Conservation (phyloP, 257 asterid genomes). For the Solanum sejunctum region DNA sequence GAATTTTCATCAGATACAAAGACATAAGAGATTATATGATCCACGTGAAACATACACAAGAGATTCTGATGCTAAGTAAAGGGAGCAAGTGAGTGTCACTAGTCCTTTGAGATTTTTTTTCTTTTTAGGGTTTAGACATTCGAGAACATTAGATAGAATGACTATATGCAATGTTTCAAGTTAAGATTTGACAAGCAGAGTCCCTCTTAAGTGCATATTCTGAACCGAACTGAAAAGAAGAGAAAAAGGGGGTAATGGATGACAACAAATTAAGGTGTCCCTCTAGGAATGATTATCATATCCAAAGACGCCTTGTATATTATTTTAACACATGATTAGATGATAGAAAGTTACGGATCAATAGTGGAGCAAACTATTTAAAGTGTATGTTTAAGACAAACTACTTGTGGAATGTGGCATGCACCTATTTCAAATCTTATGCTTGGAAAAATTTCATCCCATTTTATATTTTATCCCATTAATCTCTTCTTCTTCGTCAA, state of each 20-base stretch:
- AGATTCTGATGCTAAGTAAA: background rate
- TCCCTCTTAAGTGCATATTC: background rate
- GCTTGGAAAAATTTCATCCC: no score
- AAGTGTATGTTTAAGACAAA: no score
- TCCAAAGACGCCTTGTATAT: background rate
- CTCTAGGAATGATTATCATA: background rate
- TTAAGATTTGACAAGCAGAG: no score
- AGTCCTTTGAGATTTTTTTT: background rate
- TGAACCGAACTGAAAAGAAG: background rate
- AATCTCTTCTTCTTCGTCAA: no score
- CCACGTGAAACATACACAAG: background rate
- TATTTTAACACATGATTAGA: background rate
- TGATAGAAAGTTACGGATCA: background rate
- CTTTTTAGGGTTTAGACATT: no score
- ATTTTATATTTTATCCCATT: no score
- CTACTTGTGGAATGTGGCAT: background rate
- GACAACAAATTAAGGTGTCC: background rate
- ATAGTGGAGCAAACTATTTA: background rate
- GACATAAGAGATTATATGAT: background rate
- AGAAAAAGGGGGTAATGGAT: background rate
- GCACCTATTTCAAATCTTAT: no score
- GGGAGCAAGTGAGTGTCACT: background rate
- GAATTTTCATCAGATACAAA: background rate
- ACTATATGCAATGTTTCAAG: background rate
- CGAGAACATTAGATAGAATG: background rate